These are phyloP conservation scores for Glarea lozoyensis DNA, from an alignment of 495 filamentous ascomycete species.

Conservation along the genomic window DNA sequence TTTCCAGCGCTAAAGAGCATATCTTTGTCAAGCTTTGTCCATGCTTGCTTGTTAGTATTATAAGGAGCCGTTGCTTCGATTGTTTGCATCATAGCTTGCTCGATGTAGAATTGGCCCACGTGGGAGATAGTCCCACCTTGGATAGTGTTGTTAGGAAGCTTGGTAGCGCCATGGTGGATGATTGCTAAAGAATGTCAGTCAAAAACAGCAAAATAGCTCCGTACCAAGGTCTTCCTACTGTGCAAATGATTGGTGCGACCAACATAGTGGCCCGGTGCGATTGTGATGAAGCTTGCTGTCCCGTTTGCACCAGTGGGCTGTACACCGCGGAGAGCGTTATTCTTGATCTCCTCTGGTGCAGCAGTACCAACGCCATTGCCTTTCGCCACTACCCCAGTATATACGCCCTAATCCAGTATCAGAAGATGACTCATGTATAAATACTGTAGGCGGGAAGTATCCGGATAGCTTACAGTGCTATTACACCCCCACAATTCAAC, in stretches of 20 bases:
- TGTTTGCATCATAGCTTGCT: conserved; percentile 37
- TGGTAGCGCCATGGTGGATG: conserved; percentile 33
- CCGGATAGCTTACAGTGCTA: too few relatives aligned
- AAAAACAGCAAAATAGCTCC: too few relatives aligned
- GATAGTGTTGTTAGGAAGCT: conserved; percentile 37
- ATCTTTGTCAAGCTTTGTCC: too few relatives aligned
- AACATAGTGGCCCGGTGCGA: conserved; percentile 50
- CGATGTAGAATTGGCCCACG: conserved; percentile 54
- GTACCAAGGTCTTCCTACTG: conserved; percentile 41
- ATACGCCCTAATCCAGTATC: too few relatives aligned
- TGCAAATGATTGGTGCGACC: conserved; percentile 47
- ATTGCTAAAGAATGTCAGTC: too few relatives aligned
- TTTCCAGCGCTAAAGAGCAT: too few relatives aligned
- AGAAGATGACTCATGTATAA: too few relatives aligned
- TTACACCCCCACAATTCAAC: conserved; percentile 48
- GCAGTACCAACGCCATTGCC: conserved; percentile 29
- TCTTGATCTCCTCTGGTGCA: conserved; percentile 35
- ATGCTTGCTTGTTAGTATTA: conserved; percentile 43
- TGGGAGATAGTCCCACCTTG: conserved; percentile 39
- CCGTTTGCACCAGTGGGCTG: conserved; percentile 41
- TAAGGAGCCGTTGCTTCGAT: conserved; percentile 42
- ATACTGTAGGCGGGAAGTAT: too few relatives aligned
- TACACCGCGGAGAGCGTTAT: conserved; percentile 40
- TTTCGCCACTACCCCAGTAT: conserved; percentile 27
- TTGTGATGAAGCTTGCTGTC: conserved; percentile 41